A percentile compares a stretch with the other conserved stretches of the same genome.
Evolutionary conservation across 495 filamentous ascomycete genomes (phyloP).

Genomic region (Aspergillus coremiiformis): DNA sequence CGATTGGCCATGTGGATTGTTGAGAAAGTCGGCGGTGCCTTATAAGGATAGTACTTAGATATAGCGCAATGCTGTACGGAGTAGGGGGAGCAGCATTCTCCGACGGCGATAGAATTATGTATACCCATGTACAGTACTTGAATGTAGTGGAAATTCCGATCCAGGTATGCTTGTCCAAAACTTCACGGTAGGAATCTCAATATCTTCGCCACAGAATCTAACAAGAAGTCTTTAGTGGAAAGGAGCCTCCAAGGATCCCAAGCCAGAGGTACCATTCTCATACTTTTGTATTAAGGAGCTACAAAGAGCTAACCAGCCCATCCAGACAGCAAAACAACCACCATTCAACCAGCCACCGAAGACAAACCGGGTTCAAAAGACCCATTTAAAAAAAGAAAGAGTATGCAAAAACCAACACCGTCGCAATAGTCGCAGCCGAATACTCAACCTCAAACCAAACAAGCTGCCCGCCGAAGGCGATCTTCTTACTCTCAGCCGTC

Average conservation of each 20-base stretch:
- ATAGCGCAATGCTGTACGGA: neutral
- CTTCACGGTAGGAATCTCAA: too few relatives aligned
- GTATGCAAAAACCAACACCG: neutral
- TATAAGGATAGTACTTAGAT: constrained; percentile 31
- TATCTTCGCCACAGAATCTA: too few relatives aligned
- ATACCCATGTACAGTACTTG: constrained; percentile 10
- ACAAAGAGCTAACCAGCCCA: too few relatives aligned
- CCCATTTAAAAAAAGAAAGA: neutral
- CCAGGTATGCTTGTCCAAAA: too few relatives aligned
- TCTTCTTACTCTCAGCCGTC: neutral
- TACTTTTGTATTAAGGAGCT: too few relatives aligned
- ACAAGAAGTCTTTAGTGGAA: too few relatives aligned
- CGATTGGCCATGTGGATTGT: constrained; percentile 88
- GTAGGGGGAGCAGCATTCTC: neutral
- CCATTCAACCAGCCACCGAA: too few relatives aligned
- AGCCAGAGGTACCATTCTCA: too few relatives aligned
- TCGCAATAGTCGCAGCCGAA: neutral
- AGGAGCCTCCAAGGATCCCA: too few relatives aligned
- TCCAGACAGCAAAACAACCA: too few relatives aligned
- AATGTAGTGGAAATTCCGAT: too few relatives aligned
- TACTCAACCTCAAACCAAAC: neutral
- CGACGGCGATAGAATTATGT: neutral
- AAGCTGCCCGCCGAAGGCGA: neutral
- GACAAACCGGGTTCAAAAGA: too few relatives aligned
- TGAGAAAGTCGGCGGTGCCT: constrained; percentile 59